Conservation (phyloP, 352 stramenopile species). For the Peronosclerospora sorghi region DNA sequence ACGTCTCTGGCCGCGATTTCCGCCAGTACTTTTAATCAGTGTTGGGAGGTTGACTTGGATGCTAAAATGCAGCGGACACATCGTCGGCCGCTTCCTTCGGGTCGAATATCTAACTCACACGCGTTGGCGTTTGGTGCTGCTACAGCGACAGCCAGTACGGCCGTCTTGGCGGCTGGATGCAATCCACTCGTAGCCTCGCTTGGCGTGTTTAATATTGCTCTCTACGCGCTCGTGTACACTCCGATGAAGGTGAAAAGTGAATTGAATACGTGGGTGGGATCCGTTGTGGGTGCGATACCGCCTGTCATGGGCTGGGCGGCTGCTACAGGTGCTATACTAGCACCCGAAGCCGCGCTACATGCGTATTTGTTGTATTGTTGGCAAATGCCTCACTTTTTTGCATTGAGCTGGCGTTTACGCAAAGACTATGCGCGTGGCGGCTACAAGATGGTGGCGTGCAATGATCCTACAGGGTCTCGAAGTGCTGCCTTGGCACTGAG, state of each 20-base stretch:
- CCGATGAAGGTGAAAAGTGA: slow-evolving; percentile 95
- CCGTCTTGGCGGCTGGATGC: slow-evolving; percentile 85
- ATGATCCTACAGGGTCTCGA: slow-evolving; percentile 85
- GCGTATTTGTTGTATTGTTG: slow-evolving; percentile 92
- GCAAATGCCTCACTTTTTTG: slow-evolving; percentile 99
- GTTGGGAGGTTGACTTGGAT: slow-evolving; percentile 93
- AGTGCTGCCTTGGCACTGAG: slow-evolving; percentile 88
- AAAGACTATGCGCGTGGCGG: slow-evolving; percentile 86
- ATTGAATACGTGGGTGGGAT: slow-evolving; percentile 97
- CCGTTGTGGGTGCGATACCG: slow-evolving; percentile 96
- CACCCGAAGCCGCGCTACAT: slow-evolving; percentile 62
- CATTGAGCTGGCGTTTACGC: slow-evolving; percentile 93
- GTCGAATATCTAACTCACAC: slow-evolving; percentile 63
- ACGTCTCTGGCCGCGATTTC: slow-evolving; percentile 91
- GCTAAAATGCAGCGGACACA: slow-evolving; percentile 94
- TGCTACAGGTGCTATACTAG: slow-evolving; percentile 78
- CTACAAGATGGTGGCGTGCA: slow-evolving; percentile 93
- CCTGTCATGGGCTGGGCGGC: slow-evolving; percentile 98
- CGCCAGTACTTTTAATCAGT: slow-evolving; percentile 97
- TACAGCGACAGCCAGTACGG: slow-evolving; percentile 82
- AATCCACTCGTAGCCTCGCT: slow-evolving; percentile 93
- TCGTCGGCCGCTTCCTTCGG: slow-evolving; percentile 88
- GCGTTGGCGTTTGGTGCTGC: slow-evolving; percentile 76
- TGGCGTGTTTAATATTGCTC: slow-evolving; percentile 94
- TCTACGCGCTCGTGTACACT: slow-evolving; percentile 99